Base-by-base conservation (phyloP, 768 basidiomycete species). In the Kwoniella botswanensis region DNA sequence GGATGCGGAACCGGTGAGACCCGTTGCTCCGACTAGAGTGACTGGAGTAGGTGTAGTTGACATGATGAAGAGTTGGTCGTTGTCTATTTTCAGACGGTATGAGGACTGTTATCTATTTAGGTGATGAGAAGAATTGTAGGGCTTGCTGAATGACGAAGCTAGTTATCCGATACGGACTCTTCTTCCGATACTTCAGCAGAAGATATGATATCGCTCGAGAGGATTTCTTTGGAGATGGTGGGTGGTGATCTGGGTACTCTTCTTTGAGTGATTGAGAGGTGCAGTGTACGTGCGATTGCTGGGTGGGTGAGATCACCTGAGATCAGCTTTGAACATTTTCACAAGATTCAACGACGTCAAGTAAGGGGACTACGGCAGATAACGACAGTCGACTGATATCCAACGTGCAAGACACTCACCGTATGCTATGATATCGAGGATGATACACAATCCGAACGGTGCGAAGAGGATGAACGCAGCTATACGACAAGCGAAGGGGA, bases 21-120 rank as follows among this genome's bases (percentile, higher is more conserved):
- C 82, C 13, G 82, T 83, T 1, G 79, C 75, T 29, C 82, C 82
- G 18, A 74, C 73, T 17, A 82, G 73, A 18, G 77, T 81, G 61
- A 83, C 53, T 26, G 71, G 63, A 17, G 64, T 71, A 11, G 71
- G 68, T 2, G 60, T 50, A 13, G 71, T 5, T 26, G 54, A 60
- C 65, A 57, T 65, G 63, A 41, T 46, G 62, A 59, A 24, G 24
- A 65, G 1, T 41, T 15, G 63, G 41, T 35, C 0, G 35, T 7
- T 5, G 52, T 10, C 6, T 42, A 50, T 50, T 21, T 42, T 7
- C 18, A 17, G 18, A 13, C 1, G 26, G 50, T 52, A 17, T 15
- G n/a, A 52, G 50, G 50, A 5, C 5, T 17, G 1, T 9, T 52
- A 21, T 17, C 17, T 24, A 55, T 1, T 7, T 13, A 6, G 7